Evolutionary conservation across 129 eudicot genomes (phyloP).

Genomic region (Escallonia herrerae): DNA sequence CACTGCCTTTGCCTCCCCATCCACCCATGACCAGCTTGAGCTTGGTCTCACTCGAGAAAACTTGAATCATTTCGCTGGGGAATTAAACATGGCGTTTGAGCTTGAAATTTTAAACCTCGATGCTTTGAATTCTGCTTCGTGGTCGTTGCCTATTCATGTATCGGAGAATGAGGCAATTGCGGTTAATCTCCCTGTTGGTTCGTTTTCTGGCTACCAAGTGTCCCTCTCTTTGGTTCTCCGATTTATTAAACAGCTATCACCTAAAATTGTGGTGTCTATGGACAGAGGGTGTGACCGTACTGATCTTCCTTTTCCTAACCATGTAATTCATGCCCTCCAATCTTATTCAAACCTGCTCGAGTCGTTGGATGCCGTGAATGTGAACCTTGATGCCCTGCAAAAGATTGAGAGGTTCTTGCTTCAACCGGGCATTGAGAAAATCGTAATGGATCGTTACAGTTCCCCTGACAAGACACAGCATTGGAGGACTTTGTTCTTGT

Average conservation of each 20-base stretch:
- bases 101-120: conserved; percentile 63
- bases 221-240: conserved; percentile 51
- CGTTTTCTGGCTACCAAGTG: conserved; percentile 39
- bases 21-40: conserved; percentile 74
- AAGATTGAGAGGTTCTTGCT: conserved; percentile 79
- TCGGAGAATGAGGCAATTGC: conserved; percentile 68
- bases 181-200: conserved; percentile 71
- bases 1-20: conserved; percentile 69
- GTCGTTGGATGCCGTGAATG: conserved; percentile 73
- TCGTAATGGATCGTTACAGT: conserved; percentile 48
- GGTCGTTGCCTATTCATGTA: conserved; percentile 44
- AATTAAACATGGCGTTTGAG: conserved; percentile 58
- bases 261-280: conserved; percentile 71
- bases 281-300: conserved; percentile 86
- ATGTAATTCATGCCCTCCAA: conserved; percentile 67
- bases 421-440: conserved; percentile 72
- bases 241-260: conserved; percentile 55
- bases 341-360: conserved; percentile 71
- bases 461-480: conserved; percentile 67
- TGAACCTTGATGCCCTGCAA: conserved; percentile 56
- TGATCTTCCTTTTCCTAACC: conserved; percentile 71
- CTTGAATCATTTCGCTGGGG: conserved; percentile 67
- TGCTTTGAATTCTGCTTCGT: conserved; percentile 48
- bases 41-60: conserved; percentile 69
- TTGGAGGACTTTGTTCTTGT: conserved; percentile 69